These are phyloP conservation scores for Mortierella sp. DNA, from an alignment of 371 early-diverging fungal genomes.

Conservation along the genomic window DNA sequence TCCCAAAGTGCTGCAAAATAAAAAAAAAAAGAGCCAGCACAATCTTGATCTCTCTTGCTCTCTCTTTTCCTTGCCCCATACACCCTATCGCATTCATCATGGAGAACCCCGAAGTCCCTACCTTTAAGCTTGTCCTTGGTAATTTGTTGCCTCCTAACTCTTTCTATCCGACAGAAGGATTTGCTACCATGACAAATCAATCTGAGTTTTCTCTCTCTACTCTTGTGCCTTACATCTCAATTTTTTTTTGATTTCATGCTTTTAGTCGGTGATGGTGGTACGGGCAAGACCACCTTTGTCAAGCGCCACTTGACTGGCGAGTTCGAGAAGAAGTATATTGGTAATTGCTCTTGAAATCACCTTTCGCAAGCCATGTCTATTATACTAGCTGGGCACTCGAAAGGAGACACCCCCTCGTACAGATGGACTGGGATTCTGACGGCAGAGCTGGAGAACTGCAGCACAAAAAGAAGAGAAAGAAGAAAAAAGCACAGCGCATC, in stretches of 20 bases:
- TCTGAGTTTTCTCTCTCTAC: not conserved
- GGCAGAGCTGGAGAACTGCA: no score
- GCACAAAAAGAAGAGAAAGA: no score
- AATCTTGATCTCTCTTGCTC: not conserved
- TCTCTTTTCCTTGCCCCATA: not conserved
- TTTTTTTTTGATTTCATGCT: not conserved
- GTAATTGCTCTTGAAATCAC: conserved; percentile 64
- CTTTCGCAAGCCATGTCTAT: no score
- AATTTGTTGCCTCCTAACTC: conserved; percentile 13
- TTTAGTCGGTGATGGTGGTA: conserved; percentile 99
- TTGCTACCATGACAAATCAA: conserved; percentile 3
- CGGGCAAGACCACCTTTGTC: conserved; percentile 99
- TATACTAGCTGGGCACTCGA: no score
- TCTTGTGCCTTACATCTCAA: conserved; percentile 12
- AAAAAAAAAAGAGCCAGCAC: no score
- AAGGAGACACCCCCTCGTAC: no score
- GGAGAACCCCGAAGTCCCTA: conserved; percentile 64
- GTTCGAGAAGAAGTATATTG: conserved; percentile 99
- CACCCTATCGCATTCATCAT: not conserved
- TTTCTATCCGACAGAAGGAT: not conserved
- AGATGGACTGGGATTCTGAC: no score
- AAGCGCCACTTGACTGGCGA: conserved; percentile 99
- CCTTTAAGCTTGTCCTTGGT: conserved; percentile 90
- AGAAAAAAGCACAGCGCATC: no score
- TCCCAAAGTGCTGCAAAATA: no score